Base-by-base conservation (phyloP, 164 flowering plant species). In the Tinospora cordifolia region DNA sequence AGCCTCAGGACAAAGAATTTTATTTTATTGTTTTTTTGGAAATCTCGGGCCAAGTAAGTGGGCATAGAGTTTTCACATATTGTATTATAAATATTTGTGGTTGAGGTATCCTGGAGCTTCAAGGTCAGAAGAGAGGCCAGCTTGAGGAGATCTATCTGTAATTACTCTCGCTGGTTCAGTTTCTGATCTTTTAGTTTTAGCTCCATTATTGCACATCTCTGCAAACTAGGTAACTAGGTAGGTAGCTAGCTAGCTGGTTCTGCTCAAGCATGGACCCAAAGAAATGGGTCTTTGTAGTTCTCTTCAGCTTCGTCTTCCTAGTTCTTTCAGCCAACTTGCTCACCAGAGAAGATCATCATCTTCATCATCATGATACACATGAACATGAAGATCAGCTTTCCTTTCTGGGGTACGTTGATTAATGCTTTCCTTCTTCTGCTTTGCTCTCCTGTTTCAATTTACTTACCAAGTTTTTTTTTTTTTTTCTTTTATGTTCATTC, bases 251-350 rank as follows among this genome's bases (percentile, higher is more conserved):
- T 30, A 30, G 17, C 36, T 6, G 34, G 63, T 13, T 57, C 8
- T 24, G 14, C 3, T 19, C 9, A 24, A 19, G 13, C 69, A 67
- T 67, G 69, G 69, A 67, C 36, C 26, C 69, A 10, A 67, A 47
- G 8, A 67, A 24, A 67, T 67, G 69, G 59, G 40, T 67, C 40
- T 46, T 17, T 17, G 57, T 17, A 14, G 60, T n/a, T 67, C 58
- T 67, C n/a, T 49, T 67, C 1, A 25, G 22, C 21, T 67, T 67
- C 58, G 17, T 67, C 21, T 47, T 67, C 11, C 12, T 67, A 47
- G 58, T 59, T 4, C 47, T 67, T 12, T 67, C 39, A 5, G n/a
- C 22, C 9, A 22, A 67, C 30, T 10, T 15, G 60, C n/a, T 54
- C n/a, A 17, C 21, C 22, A 19, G 27, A 27, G 4, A 62, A 8